phyloP scores from a whole-genome alignment of 176 grass and related monocot genomes.

The Oryza brachyantha region DNA sequence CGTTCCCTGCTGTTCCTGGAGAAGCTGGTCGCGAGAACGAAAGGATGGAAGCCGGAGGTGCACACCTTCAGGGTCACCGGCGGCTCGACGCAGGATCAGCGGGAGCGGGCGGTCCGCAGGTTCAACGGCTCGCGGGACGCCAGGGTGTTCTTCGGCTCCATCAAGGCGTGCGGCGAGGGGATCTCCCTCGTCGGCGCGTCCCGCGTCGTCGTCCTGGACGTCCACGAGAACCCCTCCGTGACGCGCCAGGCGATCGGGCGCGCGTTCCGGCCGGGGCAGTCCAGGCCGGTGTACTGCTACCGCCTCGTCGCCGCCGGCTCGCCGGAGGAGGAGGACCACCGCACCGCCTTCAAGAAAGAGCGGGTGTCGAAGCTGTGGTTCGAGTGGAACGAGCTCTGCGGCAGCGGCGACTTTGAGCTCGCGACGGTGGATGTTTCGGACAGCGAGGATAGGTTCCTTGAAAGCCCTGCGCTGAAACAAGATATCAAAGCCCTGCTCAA shows the following conservation, averaged over 20 bases:
- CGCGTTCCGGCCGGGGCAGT: constrained; percentile 71
- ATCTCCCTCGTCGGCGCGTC: constrained; percentile 81
- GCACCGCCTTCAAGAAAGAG: constrained; percentile 62
- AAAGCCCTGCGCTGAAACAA: constrained; percentile 40
- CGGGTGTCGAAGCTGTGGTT: constrained; percentile 78
- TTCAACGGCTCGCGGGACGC: constrained; percentile 70
- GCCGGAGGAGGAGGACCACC: constrained; percentile 66
- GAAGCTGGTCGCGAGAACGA: constrained; percentile 47
- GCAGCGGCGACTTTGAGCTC: constrained; percentile 48
- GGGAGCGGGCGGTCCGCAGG: constrained; percentile 53
- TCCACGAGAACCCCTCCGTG: constrained; percentile 81
- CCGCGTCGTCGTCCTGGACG: constrained; percentile 71
- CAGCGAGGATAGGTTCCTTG: constrained; percentile 56
- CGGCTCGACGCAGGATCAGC: constrained; percentile 37
- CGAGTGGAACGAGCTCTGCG: constrained; percentile 51
- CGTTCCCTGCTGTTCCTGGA: constrained; percentile 62
- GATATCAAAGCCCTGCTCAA: constrained; percentile 54
- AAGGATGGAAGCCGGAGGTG: constrained; percentile 54
- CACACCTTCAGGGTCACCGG: constrained; percentile 62
- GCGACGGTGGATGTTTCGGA: constrained; percentile 40
- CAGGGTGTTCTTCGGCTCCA: constrained; percentile 79
- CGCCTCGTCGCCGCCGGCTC: constrained; percentile 56
- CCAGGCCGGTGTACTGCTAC: constrained; percentile 65
- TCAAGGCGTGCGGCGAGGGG: constrained; percentile 85
- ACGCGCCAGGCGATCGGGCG: constrained; percentile 71